A percentile compares a stretch with the other conserved stretches of the same genome.
Evolutionary conservation across 345 rosid species (phyloP).

Genomic region (Adansonia digitata): DNA sequence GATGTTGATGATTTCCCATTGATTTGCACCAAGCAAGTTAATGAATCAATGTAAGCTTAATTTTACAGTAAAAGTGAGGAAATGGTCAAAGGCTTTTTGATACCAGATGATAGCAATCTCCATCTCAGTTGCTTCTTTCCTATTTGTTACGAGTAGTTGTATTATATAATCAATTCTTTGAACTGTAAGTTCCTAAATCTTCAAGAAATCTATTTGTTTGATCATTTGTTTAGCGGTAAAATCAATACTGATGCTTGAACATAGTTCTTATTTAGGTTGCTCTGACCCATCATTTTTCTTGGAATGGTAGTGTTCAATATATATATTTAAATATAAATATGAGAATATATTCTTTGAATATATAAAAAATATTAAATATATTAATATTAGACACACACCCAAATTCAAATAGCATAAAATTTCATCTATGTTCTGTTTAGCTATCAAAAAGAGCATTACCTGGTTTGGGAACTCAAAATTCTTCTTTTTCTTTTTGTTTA

Average conservation of each 20-base stretch:
- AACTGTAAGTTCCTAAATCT: constrained; percentile 7
- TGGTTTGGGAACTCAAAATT: neutral
- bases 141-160: constrained; percentile 12
- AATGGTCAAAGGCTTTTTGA: neutral
- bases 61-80: neutral
- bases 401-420: too few relatives aligned
- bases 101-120: neutral
- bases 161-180: constrained; percentile 18
- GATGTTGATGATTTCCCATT: neutral
- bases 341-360: too few relatives aligned
- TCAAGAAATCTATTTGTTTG: constrained; percentile 4
- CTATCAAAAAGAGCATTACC: neutral
- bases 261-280: too few relatives aligned
- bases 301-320: too few relatives aligned
- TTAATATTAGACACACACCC: too few relatives aligned
- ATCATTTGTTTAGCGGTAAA: neutral
- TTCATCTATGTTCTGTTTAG: neutral
- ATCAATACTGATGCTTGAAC: neutral
- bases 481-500: neutral
- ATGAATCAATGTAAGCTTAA: neutral
- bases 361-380: too few relatives aligned
- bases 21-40: neutral
- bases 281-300: too few relatives aligned
- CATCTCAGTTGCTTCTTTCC: neutral
- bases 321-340: too few relatives aligned